Percentiles rank a stretch among this genome's conserved stretches.
These are phyloP conservation scores for Lepidium campestre DNA, from an alignment of 441 rosid genomes.

Conservation along the genomic window DNA sequence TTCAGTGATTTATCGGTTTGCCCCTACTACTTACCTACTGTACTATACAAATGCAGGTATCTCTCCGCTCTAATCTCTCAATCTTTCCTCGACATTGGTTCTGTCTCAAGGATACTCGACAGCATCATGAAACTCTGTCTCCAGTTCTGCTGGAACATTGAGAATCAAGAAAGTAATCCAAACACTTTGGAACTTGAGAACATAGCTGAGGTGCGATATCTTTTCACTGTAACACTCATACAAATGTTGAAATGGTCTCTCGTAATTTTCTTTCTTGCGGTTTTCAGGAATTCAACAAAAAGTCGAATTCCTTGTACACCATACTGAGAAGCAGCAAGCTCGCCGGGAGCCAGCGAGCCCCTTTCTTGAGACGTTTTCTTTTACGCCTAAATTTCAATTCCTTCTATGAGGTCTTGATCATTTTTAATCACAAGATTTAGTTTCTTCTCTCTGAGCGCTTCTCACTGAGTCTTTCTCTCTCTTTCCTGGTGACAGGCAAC, in stretches of 20 bases:
- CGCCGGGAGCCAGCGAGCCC: conserved; percentile 96
- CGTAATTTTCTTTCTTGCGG: not conserved
- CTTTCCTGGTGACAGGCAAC: conserved; percentile 53
- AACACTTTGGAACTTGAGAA: conserved; percentile 78
- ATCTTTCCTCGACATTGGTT: conserved; percentile 95
- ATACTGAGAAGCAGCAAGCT: conserved; percentile 89
- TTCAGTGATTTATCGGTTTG: not conserved
- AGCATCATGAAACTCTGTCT: conserved; percentile 95
- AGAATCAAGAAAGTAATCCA: conserved; percentile 77
- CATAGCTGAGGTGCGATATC: conserved; percentile 60
- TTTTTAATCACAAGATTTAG: not conserved
- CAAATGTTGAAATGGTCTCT: not conserved
- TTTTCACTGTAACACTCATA: not conserved
- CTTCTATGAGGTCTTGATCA: conserved; percentile 68
- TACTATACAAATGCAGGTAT: conserved; percentile 46
- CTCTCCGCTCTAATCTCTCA: conserved; percentile 90
- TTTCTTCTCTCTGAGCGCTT: not conserved
- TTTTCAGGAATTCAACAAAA: conserved; percentile 88
- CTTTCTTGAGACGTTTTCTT: conserved; percentile 93
- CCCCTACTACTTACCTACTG: not conserved
- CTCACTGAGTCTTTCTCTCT: not conserved
- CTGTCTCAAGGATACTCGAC: conserved; percentile 90
- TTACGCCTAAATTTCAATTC: conserved; percentile 85
- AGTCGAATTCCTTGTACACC: conserved; percentile 84
- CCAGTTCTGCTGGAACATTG: conserved; percentile 96